Evolutionary conservation across 2,329 filamentous ascomycete genomes (phyloP).

Genomic region (Colletotrichum sp.): DNA sequence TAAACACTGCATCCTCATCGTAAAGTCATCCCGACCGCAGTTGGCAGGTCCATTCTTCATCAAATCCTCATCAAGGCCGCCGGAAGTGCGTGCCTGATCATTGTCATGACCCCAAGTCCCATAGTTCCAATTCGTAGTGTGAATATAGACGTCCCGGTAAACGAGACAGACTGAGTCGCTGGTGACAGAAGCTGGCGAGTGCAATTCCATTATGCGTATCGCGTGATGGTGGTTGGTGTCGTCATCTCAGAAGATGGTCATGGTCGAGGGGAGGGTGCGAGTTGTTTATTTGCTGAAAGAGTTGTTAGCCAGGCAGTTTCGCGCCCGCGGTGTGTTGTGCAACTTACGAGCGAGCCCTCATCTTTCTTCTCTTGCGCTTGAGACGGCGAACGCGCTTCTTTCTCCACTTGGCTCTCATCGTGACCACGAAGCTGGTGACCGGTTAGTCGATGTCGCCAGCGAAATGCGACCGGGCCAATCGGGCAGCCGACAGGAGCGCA

Average conservation of each 20-base stretch:
- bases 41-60: constrained; percentile 17
- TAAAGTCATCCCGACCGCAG: constrained; percentile 17
- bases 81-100: background rate
- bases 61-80: constrained; percentile 11
- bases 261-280: constrained; percentile 62
- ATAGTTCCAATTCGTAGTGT: constrained; percentile 26
- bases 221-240: constrained; percentile 8
- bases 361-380: constrained; percentile 99
- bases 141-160: constrained; percentile 20
- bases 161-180: constrained; percentile 20
- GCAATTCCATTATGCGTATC: background rate
- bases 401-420: constrained; percentile 98
- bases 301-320: constrained; percentile 32
- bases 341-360: constrained; percentile 92
- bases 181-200: constrained; percentile 3
- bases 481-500: background rate
- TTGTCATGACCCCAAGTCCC: constrained; percentile 20
- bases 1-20: constrained; percentile 20
- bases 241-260: constrained; percentile 41
- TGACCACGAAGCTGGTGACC: constrained; percentile 43
- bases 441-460: background rate
- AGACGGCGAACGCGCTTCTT: constrained; percentile 99
- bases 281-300: constrained; percentile 68
- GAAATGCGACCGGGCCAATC: background rate
- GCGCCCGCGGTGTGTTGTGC: background rate